Evolutionary conservation across 163 green algal genomes (phyloP).

Genomic region (Scenedesmus sp.): DNA sequence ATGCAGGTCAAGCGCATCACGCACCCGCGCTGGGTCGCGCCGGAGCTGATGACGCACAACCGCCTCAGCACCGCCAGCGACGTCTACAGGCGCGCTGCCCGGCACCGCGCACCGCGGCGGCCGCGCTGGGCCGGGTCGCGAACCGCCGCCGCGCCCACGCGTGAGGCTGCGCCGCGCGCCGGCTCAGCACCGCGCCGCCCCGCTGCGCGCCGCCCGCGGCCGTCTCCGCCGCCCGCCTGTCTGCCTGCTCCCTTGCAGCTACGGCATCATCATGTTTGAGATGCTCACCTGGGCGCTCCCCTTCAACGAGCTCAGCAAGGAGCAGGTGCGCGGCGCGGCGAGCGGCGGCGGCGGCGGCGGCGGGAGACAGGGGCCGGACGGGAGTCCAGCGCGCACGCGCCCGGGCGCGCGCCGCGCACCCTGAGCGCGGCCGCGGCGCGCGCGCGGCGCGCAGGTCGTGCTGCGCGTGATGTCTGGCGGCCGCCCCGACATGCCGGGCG

Average conservation of each 20-base stretch:
- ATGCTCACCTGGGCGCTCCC: slow-evolving; percentile 74
- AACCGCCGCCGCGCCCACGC: too few relatives aligned
- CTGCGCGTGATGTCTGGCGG: background rate
- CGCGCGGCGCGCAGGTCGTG: background rate
- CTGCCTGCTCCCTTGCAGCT: too few relatives aligned
- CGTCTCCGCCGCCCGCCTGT: too few relatives aligned
- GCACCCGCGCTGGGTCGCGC: slow-evolving; percentile 42
- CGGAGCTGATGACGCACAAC: slow-evolving; percentile 71
- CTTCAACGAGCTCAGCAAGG: slow-evolving; percentile 74
- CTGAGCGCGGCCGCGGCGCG: too few relatives aligned
- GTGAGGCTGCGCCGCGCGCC: too few relatives aligned
- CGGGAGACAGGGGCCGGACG: background rate
- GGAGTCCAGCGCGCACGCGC: too few relatives aligned
- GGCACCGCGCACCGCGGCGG: too few relatives aligned
- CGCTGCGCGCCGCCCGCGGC: too few relatives aligned
- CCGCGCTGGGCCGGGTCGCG: too few relatives aligned
- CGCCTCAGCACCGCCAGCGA: slow-evolving; percentile 83
- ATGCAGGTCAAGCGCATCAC: slow-evolving; percentile 32
- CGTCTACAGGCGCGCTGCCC: too few relatives aligned
- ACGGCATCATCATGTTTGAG: slow-evolving; percentile 72
- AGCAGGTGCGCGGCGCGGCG: slow-evolving; percentile 75
- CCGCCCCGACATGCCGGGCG: slow-evolving; percentile 1
- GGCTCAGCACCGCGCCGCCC: too few relatives aligned
- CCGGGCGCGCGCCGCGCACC: too few relatives aligned
- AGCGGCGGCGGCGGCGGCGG: background rate